A percentile compares a stretch with the other conserved stretches of the same genome.
phyloP scores from a whole-genome alignment of 1,139 yeast species.

The Blastobotrys persicus region DNA sequence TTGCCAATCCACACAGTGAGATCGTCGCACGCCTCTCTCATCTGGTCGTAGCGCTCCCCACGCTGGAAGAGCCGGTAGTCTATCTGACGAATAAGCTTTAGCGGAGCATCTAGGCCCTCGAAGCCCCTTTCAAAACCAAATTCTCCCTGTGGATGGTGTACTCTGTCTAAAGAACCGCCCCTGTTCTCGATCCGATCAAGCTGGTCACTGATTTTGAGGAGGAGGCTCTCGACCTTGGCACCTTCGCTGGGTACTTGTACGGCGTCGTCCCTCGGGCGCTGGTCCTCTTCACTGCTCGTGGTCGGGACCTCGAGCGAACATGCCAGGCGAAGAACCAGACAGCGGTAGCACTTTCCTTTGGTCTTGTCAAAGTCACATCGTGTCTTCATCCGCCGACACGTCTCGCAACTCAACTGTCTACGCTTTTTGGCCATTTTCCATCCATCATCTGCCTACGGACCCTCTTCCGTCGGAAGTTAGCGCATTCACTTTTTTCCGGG shows the following conservation, averaged over 20 bases:
- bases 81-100: constrained; percentile 43
- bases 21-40: constrained; percentile 36
- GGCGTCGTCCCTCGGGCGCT: constrained; percentile 4
- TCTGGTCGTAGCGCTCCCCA: constrained; percentile 34
- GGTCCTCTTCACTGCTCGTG: constrained; percentile 10
- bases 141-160: neutral
- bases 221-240: neutral
- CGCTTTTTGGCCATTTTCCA: constrained; percentile 34
- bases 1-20: constrained; percentile 45
- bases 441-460: neutral
- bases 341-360: constrained; percentile 48
- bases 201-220: constrained; percentile 5
- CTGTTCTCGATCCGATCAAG: constrained; percentile 4
- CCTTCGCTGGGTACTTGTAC: neutral
- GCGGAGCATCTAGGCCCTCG: constrained; percentile 36
- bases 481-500: too few species aligned
- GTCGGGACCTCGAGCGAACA: constrained; percentile 43
- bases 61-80: constrained; percentile 43
- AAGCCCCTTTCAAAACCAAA: neutral
- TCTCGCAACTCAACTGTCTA: constrained; percentile 47
- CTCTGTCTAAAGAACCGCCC: neutral
- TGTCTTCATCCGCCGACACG: constrained; percentile 54
- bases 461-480: neutral
- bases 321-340: constrained; percentile 44
- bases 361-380: constrained; percentile 49